Conservation (phyloP, 176 grass and related monocot species). For the Eremochloa ophiuroides region DNA sequence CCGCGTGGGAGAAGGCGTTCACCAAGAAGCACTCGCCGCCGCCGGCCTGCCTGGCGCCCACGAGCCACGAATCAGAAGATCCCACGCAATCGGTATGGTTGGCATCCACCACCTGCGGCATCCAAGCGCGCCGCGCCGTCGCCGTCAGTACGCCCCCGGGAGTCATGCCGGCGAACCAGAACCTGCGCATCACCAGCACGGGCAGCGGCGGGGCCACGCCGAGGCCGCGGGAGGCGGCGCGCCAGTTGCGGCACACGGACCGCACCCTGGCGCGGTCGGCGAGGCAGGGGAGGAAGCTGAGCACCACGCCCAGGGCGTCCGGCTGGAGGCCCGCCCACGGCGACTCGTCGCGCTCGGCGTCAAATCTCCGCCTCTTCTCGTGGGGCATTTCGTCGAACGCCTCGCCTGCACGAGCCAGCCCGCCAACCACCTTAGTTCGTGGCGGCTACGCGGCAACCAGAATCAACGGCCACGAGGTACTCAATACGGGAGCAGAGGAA, state of each 20-base stretch:
- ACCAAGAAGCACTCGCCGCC: slow-evolving; percentile 22
- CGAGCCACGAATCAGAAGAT: background rate
- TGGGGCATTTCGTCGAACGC: background rate
- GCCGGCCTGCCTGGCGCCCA: background rate
- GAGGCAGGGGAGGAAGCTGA: background rate
- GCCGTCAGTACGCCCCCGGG: background rate
- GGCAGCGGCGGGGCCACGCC: slow-evolving; percentile 6
- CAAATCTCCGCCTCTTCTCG: background rate
- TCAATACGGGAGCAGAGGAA: background rate
- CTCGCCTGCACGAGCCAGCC: background rate
- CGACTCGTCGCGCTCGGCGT: background rate
- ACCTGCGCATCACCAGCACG: background rate
- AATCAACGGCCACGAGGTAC: background rate
- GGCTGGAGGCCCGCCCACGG: background rate
- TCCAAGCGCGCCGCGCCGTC: background rate
- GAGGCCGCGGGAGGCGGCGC: background rate
- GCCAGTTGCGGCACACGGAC: slow-evolving; percentile 8
- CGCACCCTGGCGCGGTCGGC: slow-evolving; percentile 20
- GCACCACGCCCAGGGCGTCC: background rate
- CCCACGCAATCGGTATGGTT: background rate
- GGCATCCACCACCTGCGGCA: background rate
- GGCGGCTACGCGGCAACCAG: background rate
- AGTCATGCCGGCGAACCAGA: background rate
- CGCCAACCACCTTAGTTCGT: background rate
- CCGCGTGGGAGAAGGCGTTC: slow-evolving; percentile 1